Evolutionary conservation across 495 filamentous ascomycete genomes (phyloP).

Genomic region (Cryomyces minteri): DNA sequence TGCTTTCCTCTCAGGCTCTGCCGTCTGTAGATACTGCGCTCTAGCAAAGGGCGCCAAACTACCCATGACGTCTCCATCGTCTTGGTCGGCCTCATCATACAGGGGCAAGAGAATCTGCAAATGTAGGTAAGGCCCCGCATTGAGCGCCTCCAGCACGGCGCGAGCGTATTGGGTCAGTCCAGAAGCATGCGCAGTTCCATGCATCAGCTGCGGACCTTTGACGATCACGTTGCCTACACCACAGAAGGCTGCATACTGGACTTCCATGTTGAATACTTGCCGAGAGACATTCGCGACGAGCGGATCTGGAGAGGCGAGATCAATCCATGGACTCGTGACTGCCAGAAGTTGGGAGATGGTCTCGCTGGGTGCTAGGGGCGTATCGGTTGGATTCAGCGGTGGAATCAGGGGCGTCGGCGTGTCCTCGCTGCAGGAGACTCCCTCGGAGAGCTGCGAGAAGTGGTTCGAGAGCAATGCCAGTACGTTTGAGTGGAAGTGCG

Average conservation of each 20-base stretch:
- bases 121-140: constrained; percentile 53
- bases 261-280: constrained; percentile 76
- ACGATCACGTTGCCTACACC: constrained; percentile 70
- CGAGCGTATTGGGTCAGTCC: constrained; percentile 58
- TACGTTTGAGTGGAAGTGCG: constrained; percentile 63
- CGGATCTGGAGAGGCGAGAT: constrained; percentile 68
- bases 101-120: constrained; percentile 69
- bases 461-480: constrained; percentile 26
- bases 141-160: constrained; percentile 63
- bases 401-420: constrained; percentile 30
- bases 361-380: constrained; percentile 50
- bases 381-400: constrained; percentile 54
- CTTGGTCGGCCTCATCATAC: constrained; percentile 38
- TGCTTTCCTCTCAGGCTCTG: constrained; percentile 19
- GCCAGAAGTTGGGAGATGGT: constrained; percentile 52
- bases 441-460: constrained; percentile 24
- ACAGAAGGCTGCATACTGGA: constrained; percentile 89
- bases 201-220: constrained; percentile 45
- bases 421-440: constrained; percentile 15
- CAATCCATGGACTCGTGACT: constrained; percentile 73
- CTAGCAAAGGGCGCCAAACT: constrained; percentile 39
- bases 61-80: constrained; percentile 29
- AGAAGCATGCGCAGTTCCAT: constrained; percentile 25
- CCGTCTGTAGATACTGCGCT: constrained; percentile 28
- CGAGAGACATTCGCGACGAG: constrained; percentile 64